Evolutionary conservation across 2,329 filamentous ascomycete genomes (phyloP).

Genomic region (Cladosporium phlei): DNA sequence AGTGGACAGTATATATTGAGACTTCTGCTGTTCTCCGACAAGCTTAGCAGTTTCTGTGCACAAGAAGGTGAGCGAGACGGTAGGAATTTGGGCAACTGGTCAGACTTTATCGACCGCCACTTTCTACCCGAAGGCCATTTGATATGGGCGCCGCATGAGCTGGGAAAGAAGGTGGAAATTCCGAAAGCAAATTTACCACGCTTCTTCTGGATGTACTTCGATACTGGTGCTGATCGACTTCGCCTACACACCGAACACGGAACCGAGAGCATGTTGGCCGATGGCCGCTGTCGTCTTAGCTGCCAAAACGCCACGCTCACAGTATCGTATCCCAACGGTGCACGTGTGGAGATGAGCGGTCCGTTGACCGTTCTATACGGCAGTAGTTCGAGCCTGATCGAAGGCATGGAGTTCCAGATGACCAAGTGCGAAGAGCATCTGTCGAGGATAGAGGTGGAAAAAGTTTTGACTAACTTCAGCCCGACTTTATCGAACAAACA

Average conservation of each 20-base stretch:
- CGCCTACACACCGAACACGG: slow-evolving; percentile 76
- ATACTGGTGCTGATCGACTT: slow-evolving; percentile 77
- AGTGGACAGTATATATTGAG: slow-evolving; percentile 45
- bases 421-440: slow-evolving; percentile 77
- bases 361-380: slow-evolving; percentile 76
- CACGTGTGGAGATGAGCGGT: slow-evolving; percentile 54
- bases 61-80: slow-evolving; percentile 47
- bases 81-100: slow-evolving; percentile 75
- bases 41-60: slow-evolving; percentile 51
- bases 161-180: slow-evolving; percentile 54
- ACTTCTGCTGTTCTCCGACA: slow-evolving; percentile 53
- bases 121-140: slow-evolving; percentile 76
- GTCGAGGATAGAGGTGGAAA: slow-evolving; percentile 57
- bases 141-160: slow-evolving; percentile 52
- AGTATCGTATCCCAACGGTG: slow-evolving; percentile 81
- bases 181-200: slow-evolving; percentile 74
- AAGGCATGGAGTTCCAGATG: slow-evolving; percentile 77
- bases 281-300: slow-evolving; percentile 68
- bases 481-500: slow-evolving; percentile 46
- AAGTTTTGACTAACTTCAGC: slow-evolving; percentile 42
- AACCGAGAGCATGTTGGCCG: slow-evolving; percentile 53
- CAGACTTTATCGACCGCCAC: slow-evolving; percentile 71
- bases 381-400: slow-evolving; percentile 63
- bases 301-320: slow-evolving; percentile 74
- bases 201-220: slow-evolving; percentile 86